Conservation (phyloP, 192 early-diverging fungal genomes). For the Oehlia diaphana region DNA sequence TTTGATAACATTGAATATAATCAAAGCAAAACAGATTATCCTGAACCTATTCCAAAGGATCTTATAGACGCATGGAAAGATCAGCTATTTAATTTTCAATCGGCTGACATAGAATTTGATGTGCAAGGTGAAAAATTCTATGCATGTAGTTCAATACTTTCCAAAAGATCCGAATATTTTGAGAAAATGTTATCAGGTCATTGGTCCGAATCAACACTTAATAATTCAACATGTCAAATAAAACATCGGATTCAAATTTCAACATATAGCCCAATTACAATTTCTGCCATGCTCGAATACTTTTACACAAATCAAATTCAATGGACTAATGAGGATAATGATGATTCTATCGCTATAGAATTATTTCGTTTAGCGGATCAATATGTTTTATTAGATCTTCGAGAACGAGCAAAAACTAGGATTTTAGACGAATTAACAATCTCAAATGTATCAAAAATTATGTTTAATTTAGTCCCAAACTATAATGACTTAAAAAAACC, state of each 20-base stretch:
- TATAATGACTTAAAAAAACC: slow-evolving; percentile 6
- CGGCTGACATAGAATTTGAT: not conserved
- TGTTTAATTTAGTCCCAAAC: not conserved
- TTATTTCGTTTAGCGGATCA: slow-evolving; percentile 12
- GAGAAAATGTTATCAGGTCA: not conserved
- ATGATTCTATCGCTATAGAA: not conserved
- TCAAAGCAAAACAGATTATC: not conserved
- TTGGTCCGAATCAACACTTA: too few relatives aligned
- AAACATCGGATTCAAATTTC: not conserved
- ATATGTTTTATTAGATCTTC: slow-evolving; percentile 11
- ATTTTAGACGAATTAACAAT: slow-evolving; percentile 10
- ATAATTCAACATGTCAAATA: not conserved
- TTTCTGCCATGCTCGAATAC: not conserved
- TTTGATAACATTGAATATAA: not conserved
- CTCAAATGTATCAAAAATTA: not conserved
- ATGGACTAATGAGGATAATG: not conserved
- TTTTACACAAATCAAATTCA: not conserved
- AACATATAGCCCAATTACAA: not conserved
- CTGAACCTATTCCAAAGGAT: not conserved
- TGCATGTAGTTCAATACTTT: not conserved
- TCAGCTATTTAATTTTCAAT: not conserved
- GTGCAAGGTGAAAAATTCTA: not conserved
- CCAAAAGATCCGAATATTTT: not conserved
- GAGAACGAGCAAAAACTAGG: slow-evolving; percentile 6
- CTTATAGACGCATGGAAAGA: not conserved